These are phyloP conservation scores for Buddleja alternifolia DNA, from an alignment of 257 asterid genomes.

Conservation along the genomic window DNA sequence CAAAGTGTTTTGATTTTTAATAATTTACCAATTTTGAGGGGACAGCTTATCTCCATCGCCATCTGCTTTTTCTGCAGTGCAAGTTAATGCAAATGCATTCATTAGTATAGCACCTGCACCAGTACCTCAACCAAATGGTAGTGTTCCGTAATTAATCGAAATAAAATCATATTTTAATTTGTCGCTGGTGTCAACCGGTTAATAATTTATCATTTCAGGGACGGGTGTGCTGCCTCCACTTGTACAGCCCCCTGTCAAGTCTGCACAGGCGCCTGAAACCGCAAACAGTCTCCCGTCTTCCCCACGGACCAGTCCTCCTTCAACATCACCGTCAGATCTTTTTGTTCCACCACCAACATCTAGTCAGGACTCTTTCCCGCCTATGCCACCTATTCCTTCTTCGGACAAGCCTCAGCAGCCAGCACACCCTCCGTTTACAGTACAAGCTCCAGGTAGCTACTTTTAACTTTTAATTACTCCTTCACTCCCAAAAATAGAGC, in stretches of 20 bases:
- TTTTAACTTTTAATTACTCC: slow-evolving; percentile 4
- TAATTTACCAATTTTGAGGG: slow-evolving; percentile 30
- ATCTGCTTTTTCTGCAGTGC: slow-evolving; percentile 30
- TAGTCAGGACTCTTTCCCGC: slow-evolving; percentile 32
- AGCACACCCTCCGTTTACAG: slow-evolving; percentile 43
- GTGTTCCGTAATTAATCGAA: slow-evolving; percentile 3
- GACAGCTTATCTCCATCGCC: slow-evolving; percentile 32
- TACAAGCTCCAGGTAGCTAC: slow-evolving; percentile 63
- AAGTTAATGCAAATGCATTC: slow-evolving; percentile 24
- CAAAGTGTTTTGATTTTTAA: background rate
- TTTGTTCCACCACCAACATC: slow-evolving; percentile 43
- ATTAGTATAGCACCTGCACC: slow-evolving; percentile 44
- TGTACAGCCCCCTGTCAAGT: slow-evolving; percentile 41
- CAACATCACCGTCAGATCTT: slow-evolving; percentile 42
- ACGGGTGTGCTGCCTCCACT: slow-evolving; percentile 43
- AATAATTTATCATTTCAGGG: slow-evolving; percentile 42
- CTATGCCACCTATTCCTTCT: slow-evolving; percentile 51
- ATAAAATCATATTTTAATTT: background rate
- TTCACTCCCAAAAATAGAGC: too few species aligned
- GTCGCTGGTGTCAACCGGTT: slow-evolving; percentile 13
- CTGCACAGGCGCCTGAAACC: slow-evolving; percentile 46
- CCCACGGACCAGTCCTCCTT: slow-evolving; percentile 40
- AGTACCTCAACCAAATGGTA: slow-evolving; percentile 51
- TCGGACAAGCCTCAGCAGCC: slow-evolving; percentile 27
- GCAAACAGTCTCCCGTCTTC: slow-evolving; percentile 38